Percentiles rank a stretch among this genome's conserved stretches.
Evolutionary conservation across 495 filamentous ascomycete species (phyloP).

Genomic region (Copromyces sp.): DNA sequence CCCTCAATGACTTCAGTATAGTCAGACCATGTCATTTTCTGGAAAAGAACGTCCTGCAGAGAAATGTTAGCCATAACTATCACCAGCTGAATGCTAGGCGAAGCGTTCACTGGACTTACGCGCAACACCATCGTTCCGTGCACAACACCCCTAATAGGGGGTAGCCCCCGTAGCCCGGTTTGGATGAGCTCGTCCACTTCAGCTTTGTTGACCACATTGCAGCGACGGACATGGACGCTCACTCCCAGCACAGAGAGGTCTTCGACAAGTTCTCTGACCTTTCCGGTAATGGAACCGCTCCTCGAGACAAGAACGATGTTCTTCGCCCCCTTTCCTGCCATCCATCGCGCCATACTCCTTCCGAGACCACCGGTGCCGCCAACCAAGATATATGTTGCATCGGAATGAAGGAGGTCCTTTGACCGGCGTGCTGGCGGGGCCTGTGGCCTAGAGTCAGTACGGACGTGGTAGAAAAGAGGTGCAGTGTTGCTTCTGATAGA

Average conservation of each 20-base stretch:
- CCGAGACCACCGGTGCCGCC: slow-evolving; percentile 60
- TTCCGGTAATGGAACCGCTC: slow-evolving; percentile 33
- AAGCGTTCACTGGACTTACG: slow-evolving; percentile 22
- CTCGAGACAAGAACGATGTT: slow-evolving; percentile 51
- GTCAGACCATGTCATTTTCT: slow-evolving; percentile 44
- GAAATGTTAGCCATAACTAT: background rate
- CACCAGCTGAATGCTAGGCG: background rate
- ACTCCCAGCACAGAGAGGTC: slow-evolving; percentile 30
- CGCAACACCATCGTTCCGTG: slow-evolving; percentile 47
- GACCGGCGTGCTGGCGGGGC: slow-evolving; percentile 24
- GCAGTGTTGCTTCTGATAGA: background rate
- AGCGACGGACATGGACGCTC: slow-evolving; percentile 29
- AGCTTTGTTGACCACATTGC: slow-evolving; percentile 31
- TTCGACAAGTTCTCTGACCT: slow-evolving; percentile 35
- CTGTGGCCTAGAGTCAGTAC: slow-evolving; percentile 3
- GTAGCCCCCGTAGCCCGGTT: slow-evolving; percentile 22
- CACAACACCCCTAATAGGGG: slow-evolving; percentile 38
- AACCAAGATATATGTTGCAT: slow-evolving; percentile 49
- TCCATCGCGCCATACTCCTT: slow-evolving; percentile 47
- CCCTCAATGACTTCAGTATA: slow-evolving; percentile 39
- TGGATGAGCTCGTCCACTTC: slow-evolving; percentile 30
- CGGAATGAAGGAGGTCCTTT: slow-evolving; percentile 26
- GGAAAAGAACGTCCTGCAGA: slow-evolving; percentile 40
- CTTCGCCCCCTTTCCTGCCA: slow-evolving; percentile 48
- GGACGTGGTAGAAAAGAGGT: background rate